Evolutionary conservation across 257 asterid genomes (phyloP), one percentile per base, ranked within the genome.

Genomic region (Primulina eburnea): DNA sequence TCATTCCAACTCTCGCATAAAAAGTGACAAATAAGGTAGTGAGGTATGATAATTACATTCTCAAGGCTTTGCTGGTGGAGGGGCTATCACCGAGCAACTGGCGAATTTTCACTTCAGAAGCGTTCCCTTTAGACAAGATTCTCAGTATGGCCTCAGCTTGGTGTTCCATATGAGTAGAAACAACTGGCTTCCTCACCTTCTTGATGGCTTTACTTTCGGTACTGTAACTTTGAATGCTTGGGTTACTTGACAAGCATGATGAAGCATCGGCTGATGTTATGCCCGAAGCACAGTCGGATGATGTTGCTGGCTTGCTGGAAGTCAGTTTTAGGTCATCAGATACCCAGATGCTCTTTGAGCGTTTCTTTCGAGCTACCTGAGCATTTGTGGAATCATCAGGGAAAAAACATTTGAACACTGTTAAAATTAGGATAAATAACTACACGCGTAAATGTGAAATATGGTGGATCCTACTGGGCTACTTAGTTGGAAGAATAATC

Each of bases 31-130:
- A 63, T 40, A 67, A 53, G 70, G 63, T 62, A 30, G 68, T 47
- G 55, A 62, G 40, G 35, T 21, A 38, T 71, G 59, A 40, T 64
- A 70, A 81, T 79, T 72, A 92, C 99, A 89, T 80, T 86, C 99
- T 86, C 83, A 94, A 84, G 66, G 99, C 99, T 81, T 94, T 94
- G 96, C 99, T 94, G 58, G 97, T 90, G 77, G 96, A 87, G 73
- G 97, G 99, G 85, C 95, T 94, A 77, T 94, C 96, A 33, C 99
- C 97, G 0, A 90, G 97, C 77, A 87, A 64, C 76, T 89, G 79
- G 24, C 97, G 96, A 60, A 94, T 90, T 87, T 66, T 85, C 71
- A 91, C 88, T 81, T 94, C 99, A 64, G 96, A 94, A 71, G 92
- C 84, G 68, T 83, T 73, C 68, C 91, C 96, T 32, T 70, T 78